These are phyloP conservation scores for Xerocomus nothofagi DNA, from an alignment of 1,284 basidiomycete species.

Conservation along the genomic window DNA sequence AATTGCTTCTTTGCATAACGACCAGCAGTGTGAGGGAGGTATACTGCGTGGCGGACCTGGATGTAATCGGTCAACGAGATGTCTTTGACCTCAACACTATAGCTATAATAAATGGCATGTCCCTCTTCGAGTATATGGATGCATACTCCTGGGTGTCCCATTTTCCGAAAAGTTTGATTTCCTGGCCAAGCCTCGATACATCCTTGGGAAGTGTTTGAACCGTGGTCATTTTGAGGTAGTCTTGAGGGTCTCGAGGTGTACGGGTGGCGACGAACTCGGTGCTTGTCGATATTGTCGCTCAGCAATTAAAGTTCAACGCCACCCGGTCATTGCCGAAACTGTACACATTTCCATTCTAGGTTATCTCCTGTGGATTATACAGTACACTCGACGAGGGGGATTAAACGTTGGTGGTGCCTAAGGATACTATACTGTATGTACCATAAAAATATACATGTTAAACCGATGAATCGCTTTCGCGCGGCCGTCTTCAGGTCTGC, in stretches of 20 bases:
- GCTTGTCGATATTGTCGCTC: slow-evolving; percentile 25
- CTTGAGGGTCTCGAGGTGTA: slow-evolving; percentile 35
- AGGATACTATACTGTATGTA: slow-evolving; percentile 7
- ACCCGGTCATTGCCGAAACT: slow-evolving; percentile 31
- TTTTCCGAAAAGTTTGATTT: slow-evolving; percentile 95
- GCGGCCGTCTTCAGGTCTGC: background rate
- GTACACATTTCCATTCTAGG: slow-evolving; percentile 24
- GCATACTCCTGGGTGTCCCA: slow-evolving; percentile 95
- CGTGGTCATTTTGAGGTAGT: slow-evolving; percentile 51
- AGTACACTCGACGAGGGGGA: too few relatives aligned
- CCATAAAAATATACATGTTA: slow-evolving; percentile 1
- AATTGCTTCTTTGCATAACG: slow-evolving; percentile 99
- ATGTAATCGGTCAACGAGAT: slow-evolving; percentile 99
- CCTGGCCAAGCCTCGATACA: slow-evolving; percentile 80
- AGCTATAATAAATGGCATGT: slow-evolving; percentile 14
- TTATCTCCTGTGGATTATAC: background rate
- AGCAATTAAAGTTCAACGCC: slow-evolving; percentile 28
- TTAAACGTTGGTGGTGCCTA: slow-evolving; percentile 6
- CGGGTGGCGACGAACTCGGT: slow-evolving; percentile 26
- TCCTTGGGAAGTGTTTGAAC: slow-evolving; percentile 79
- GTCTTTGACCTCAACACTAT: slow-evolving; percentile 97
- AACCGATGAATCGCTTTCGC: background rate
- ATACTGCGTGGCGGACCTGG: slow-evolving; percentile 98
- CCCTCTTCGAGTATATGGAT: slow-evolving; percentile 3
- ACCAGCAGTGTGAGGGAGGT: slow-evolving; percentile 97